Base-by-base conservation (phyloP, 495 filamentous ascomycete genomes). In the Staphylotrichum tortipilum region DNA sequence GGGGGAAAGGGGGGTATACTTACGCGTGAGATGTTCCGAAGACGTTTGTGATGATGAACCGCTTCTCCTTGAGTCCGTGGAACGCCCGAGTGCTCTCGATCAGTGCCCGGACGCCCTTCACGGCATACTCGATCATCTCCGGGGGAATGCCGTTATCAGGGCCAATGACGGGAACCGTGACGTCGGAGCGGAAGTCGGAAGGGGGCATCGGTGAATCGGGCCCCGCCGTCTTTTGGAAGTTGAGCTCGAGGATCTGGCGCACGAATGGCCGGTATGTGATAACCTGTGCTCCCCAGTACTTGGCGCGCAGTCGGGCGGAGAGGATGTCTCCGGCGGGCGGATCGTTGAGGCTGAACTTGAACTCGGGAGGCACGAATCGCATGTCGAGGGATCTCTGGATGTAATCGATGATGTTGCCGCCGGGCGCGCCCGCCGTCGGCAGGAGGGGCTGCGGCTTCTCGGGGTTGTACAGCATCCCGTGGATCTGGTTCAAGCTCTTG, bases 11-110 rank as follows among this genome's bases (percentile, higher is more conserved):
- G 34, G 23, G 7, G 15, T 7, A 29, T 31, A 28, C 89, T 80
- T 89, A 96, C 89, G 91, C 91, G 76, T 95, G 91, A 54, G 89
- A 85, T 11, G 91, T 97, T 19, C 91, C 90, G 65, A 94, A 94
- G 21, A 95, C 86, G 60, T 95, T 96, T 8, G 91, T 97, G 36
- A 95, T 80, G 28, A 95, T 82, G 22, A 85, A 81, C 5, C 91
- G 79, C 44, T 79, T 75, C 12, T 63, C 68, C 30, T 64, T 72
- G 36, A 84, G 66, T 0, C 82, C 81, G 68, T 95, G 86, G 58
- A 97, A 94, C 1, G 89, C 87, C 49, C 76, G 75, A 1, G 91
- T 96, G 63, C 89, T 95, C 55, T 79, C 66, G n/a, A 92, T 80
- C 4, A 92, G 82, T 7, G 87, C 86, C 19, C 78, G 64, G 29